These are phyloP conservation scores for Juncus effusus DNA, from an alignment of 176 grass and related monocot genomes.

Conservation along the genomic window DNA sequence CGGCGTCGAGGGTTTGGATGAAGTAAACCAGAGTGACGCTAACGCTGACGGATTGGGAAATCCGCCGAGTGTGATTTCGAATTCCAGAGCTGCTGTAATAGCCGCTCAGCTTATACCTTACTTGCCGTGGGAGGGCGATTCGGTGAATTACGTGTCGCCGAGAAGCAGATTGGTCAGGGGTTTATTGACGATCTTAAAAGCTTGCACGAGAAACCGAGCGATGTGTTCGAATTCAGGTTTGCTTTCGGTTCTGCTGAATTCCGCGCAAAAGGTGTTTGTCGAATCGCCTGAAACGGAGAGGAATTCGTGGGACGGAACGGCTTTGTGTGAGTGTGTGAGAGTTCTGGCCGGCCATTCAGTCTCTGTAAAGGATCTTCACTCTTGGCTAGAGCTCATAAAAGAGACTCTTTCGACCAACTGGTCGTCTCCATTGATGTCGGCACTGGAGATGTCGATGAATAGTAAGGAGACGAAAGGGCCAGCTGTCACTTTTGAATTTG, in stretches of 20 bases:
- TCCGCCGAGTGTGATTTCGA: constrained; percentile 70
- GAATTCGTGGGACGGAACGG: constrained; percentile 54
- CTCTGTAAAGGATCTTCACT: constrained; percentile 59
- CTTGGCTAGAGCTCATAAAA: constrained; percentile 68
- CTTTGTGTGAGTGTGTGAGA: constrained; percentile 69
- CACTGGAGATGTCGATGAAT: constrained; percentile 73
- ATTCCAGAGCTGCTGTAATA: constrained; percentile 48
- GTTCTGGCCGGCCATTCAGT: constrained; percentile 76
- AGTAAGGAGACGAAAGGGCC: constrained; percentile 66
- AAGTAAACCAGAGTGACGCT: constrained; percentile 32
- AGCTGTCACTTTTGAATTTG: constrained; percentile 75
- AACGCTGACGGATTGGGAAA: constrained; percentile 30
- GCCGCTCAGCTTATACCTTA: constrained; percentile 58
- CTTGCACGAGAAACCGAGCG: constrained; percentile 81
- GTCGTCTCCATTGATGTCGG: constrained; percentile 51
- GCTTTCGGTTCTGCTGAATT: constrained; percentile 49
- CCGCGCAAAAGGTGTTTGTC: constrained; percentile 62
- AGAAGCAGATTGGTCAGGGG: constrained; percentile 65
- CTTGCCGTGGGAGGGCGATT: constrained; percentile 67
- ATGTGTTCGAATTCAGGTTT: constrained; percentile 87
- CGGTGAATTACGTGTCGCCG: constrained; percentile 46
- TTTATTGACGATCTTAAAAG: constrained; percentile 49
- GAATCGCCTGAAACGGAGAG: constrained; percentile 15
- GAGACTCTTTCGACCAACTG: constrained; percentile 57
- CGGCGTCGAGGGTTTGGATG: constrained; percentile 59